Percentiles rank a stretch among this genome's conserved stretches.
phyloP scores from a whole-genome alignment of 2,329 filamentous ascomycete species.

The Geosmithia flava region DNA sequence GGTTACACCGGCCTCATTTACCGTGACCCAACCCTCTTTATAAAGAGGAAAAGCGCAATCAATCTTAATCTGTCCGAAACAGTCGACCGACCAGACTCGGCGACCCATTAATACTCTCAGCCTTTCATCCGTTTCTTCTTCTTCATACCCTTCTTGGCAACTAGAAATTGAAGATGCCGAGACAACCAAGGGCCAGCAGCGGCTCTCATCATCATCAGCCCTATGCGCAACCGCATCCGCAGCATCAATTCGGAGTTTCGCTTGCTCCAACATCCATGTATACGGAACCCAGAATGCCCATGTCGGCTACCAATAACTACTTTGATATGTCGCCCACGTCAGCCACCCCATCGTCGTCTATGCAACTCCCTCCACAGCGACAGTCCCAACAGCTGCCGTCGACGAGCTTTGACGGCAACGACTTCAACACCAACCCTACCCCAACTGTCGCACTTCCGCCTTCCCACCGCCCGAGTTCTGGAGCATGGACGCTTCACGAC shows the following conservation, averaged over 20 bases:
- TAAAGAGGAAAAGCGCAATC: neutral
- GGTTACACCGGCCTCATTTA: neutral
- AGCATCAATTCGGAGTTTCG: slow-evolving; percentile 26
- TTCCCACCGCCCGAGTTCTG: slow-evolving; percentile 42
- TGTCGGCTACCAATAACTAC: slow-evolving; percentile 22
- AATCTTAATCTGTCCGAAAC: neutral
- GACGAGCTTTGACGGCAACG: slow-evolving; percentile 25
- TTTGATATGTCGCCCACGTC: slow-evolving; percentile 23
- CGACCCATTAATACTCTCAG: neutral
- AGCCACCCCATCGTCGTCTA: slow-evolving; percentile 9
- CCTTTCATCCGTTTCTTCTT: neutral
- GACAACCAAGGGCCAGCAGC: slow-evolving; percentile 2
- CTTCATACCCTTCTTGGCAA: neutral
- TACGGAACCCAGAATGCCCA: slow-evolving; percentile 25
- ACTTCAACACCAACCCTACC: slow-evolving; percentile 21
- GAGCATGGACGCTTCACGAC: slow-evolving; percentile 62
- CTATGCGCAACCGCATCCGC: slow-evolving; percentile 7
- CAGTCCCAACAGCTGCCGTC: slow-evolving; percentile 8
- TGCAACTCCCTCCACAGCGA: slow-evolving; percentile 16
- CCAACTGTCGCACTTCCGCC: slow-evolving; percentile 15
- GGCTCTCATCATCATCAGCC: slow-evolving; percentile 1
- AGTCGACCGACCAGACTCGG: neutral
- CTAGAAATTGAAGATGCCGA: slow-evolving; percentile 1
- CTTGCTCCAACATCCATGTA: slow-evolving; percentile 29
- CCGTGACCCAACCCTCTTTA: neutral